These are phyloP conservation scores for Hydnomerulius pinastri DNA, from an alignment of 768 basidiomycete species.

Conservation along the genomic window DNA sequence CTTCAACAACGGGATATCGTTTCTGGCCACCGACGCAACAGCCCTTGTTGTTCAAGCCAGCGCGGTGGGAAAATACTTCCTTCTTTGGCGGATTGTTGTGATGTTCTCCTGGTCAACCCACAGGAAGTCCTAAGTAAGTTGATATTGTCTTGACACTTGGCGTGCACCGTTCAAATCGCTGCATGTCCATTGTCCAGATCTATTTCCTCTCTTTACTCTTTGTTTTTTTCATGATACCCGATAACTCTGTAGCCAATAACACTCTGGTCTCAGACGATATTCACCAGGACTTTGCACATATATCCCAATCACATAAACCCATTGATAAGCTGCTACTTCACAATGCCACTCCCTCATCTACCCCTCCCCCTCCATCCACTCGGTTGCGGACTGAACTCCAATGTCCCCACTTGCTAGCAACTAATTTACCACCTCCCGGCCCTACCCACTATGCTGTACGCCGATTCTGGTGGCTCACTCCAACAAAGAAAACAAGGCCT, in stretches of 20 bases:
- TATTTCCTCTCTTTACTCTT: not conserved
- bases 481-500: conserved; percentile 15
- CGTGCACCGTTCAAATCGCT: not conserved
- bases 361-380: conserved; percentile 1
- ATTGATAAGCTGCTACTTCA: conserved; percentile 6
- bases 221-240: conserved; percentile 18
- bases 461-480: conserved; percentile 59
- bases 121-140: too few relatives aligned
- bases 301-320: conserved; percentile 9
- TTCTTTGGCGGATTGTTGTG: not conserved
- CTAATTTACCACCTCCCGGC: conserved; percentile 58
- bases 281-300: not conserved
- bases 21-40: conserved; percentile 2
- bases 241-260: conserved; percentile 8
- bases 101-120: too few relatives aligned
- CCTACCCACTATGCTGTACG: conserved; percentile 64
- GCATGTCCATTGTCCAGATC: conserved; percentile 4
- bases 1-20: not conserved
- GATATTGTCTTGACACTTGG: too few relatives aligned
- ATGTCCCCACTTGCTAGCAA: conserved; percentile 4
- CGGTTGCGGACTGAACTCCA: not conserved
- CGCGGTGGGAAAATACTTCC: conserved; percentile 6
- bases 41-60: not conserved
- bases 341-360: conserved; percentile 4
- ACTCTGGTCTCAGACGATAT: not conserved